Conservation (phyloP, 2,329 filamentous ascomycete species). For the Cladosporium sp. region DNA sequence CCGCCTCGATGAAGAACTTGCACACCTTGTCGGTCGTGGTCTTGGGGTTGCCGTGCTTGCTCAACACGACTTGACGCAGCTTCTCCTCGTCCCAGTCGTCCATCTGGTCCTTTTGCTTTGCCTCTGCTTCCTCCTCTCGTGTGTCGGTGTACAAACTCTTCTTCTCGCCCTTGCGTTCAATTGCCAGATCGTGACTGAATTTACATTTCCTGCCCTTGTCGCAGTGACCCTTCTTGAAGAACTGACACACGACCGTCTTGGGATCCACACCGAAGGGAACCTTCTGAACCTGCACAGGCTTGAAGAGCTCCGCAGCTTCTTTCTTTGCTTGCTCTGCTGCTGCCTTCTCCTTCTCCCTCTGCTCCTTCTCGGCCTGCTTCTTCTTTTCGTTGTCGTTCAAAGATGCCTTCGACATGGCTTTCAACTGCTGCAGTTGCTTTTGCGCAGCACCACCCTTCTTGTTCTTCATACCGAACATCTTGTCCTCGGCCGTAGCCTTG, state of each 20-base stretch:
- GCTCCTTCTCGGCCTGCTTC: slow-evolving; percentile 61
- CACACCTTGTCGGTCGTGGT: slow-evolving; percentile 98
- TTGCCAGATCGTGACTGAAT: slow-evolving; percentile 84
- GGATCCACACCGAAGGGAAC: slow-evolving; percentile 96
- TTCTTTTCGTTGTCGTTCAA: slow-evolving; percentile 85
- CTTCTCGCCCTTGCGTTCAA: slow-evolving; percentile 92
- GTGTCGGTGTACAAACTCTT: slow-evolving; percentile 85
- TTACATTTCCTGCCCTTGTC: slow-evolving; percentile 98
- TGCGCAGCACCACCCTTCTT: slow-evolving; percentile 93
- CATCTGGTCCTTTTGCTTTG: slow-evolving; percentile 87
- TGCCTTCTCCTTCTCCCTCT: slow-evolving; percentile 80
- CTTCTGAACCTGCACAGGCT: slow-evolving; percentile 93
- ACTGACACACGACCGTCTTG: slow-evolving; percentile 94
- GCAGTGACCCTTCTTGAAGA: slow-evolving; percentile 95
- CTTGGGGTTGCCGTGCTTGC: slow-evolving; percentile 94
- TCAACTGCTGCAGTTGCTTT: slow-evolving; percentile 82
- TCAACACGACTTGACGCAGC: slow-evolving; percentile 80
- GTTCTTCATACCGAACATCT: slow-evolving; percentile 99
- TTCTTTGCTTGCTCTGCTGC: slow-evolving; percentile 79
- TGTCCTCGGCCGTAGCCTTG: slow-evolving; percentile 74
- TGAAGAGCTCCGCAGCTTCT: slow-evolving; percentile 78
- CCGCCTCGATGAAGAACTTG: slow-evolving; percentile 96
- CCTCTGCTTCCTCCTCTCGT: slow-evolving; percentile 63
- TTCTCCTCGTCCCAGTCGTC: slow-evolving; percentile 98
- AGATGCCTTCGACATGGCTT: slow-evolving; percentile 66